A percentile compares a stretch with the other conserved stretches of the same genome.
These are phyloP conservation scores for Exophiala oligosperma DNA, from an alignment of 2,329 filamentous ascomycete species.

Conservation along the genomic window DNA sequence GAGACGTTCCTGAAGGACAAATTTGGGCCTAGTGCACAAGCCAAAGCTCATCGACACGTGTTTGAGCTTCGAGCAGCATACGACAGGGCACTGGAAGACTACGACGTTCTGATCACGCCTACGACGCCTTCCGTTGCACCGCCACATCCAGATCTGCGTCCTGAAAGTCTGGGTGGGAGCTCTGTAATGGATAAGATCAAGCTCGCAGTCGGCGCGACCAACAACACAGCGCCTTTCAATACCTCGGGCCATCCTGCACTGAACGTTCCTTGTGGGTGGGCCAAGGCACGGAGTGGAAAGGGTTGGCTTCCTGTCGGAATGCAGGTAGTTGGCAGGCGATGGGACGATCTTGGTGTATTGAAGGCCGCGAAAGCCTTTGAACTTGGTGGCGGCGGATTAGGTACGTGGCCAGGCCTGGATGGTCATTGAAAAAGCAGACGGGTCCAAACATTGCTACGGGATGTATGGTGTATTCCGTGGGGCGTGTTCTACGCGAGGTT, in stretches of 20 bases:
- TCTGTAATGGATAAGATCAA: constrained; percentile 44
- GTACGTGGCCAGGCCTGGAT: constrained; percentile 16
- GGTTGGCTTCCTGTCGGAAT: constrained; percentile 53
- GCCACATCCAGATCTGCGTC: constrained; percentile 38
- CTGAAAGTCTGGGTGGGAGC: constrained; percentile 28
- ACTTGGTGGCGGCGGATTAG: constrained; percentile 23
- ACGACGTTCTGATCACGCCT: constrained; percentile 53
- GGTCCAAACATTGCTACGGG: too few relatives aligned
- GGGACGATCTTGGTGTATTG: constrained; percentile 32
- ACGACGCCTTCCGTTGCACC: constrained; percentile 48
- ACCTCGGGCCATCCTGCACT: constrained; percentile 53
- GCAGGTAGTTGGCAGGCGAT: constrained; percentile 52
- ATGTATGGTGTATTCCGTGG: not conserved
- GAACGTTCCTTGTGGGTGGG: constrained; percentile 48
- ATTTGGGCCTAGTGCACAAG: constrained; percentile 37
- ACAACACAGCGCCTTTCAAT: constrained; percentile 52
- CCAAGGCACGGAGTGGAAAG: constrained; percentile 34
- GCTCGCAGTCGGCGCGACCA: constrained; percentile 46
- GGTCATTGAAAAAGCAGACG: too few relatives aligned
- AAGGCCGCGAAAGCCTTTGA: constrained; percentile 35
- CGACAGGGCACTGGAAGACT: constrained; percentile 43
- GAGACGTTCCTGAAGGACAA: constrained; percentile 34
- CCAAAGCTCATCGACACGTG: constrained; percentile 50
- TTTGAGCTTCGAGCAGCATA: constrained; percentile 51
- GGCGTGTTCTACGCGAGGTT: too few relatives aligned